A percentile compares a stretch with the other conserved stretches of the same genome.
phyloP scores from a whole-genome alignment of 306 rosid species.

The Ormosia semicastrata region DNA sequence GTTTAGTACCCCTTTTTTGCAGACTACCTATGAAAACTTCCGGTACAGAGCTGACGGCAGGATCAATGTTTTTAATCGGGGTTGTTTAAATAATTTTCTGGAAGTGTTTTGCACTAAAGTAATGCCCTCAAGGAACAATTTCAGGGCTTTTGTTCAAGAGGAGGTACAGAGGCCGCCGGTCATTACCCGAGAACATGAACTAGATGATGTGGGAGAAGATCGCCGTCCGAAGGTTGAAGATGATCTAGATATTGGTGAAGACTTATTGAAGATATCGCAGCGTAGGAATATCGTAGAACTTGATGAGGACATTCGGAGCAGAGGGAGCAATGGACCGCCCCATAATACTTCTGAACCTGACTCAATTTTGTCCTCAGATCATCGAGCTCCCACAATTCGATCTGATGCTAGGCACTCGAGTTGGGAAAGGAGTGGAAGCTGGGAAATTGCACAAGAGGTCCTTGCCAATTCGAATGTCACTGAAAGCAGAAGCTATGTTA shows the following conservation, averaged over 20 bases:
- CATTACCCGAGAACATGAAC: conserved; percentile 38
- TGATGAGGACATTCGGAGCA: conserved; percentile 63
- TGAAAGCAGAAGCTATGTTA: conserved; percentile 66
- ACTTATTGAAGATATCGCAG: conserved; percentile 87
- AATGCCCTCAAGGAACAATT: conserved; percentile 77
- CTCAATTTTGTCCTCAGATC: conserved; percentile 73
- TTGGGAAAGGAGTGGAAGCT: conserved; percentile 83
- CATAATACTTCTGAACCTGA: conserved; percentile 58
- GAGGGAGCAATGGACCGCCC: conserved; percentile 71
- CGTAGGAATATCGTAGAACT: conserved; percentile 80
- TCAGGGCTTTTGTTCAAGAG: conserved; percentile 73
- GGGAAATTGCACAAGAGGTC: conserved; percentile 75
- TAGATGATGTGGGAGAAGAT: conserved; percentile 59
- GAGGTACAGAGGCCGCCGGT: conserved; percentile 57
- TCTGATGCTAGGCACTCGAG: conserved; percentile 71
- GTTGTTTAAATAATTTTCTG: conserved; percentile 71
- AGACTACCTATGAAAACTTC: conserved; percentile 94
- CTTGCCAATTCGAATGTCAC: conserved; percentile 60
- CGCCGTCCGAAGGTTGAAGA: conserved; percentile 88
- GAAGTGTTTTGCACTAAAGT: conserved; percentile 81
- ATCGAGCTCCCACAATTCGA: conserved; percentile 74
- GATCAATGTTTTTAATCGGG: conserved; percentile 69
- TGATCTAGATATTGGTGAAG: conserved; percentile 88
- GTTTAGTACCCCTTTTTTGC: conserved; percentile 33
- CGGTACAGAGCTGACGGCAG: conserved; percentile 79